These are phyloP conservation scores for Hibiscus tridactylites DNA, from an alignment of 345 rosid genomes.

Conservation along the genomic window DNA sequence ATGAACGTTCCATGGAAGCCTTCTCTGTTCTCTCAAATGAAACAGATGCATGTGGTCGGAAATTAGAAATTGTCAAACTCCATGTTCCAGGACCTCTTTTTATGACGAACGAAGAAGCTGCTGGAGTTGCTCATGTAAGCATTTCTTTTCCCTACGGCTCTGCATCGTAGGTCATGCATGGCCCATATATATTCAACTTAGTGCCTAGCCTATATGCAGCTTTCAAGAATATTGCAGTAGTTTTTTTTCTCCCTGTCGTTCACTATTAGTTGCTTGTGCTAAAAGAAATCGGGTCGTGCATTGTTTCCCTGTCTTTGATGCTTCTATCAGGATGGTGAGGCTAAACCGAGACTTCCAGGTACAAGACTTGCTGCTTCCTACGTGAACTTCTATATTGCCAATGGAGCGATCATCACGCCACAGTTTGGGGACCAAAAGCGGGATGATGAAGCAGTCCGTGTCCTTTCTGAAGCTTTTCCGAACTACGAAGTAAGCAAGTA, in stretches of 20 bases:
- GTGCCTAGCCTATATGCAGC: neutral
- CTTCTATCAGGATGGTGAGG: slow-evolving; percentile 6
- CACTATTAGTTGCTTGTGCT: neutral
- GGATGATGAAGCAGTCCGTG: slow-evolving; percentile 72
- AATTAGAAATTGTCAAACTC: slow-evolving; percentile 63
- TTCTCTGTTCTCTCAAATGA: slow-evolving; percentile 44
- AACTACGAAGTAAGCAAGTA: slow-evolving; percentile 40
- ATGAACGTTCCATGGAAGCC: slow-evolving; percentile 63
- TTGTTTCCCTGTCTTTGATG: neutral
- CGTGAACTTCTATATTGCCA: slow-evolving; percentile 9
- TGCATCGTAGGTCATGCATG: neutral
- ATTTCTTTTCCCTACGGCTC: neutral
- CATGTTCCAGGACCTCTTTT: slow-evolving; percentile 58
- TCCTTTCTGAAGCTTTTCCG: slow-evolving; percentile 64
- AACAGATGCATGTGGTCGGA: slow-evolving; percentile 68
- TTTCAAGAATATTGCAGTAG: neutral
- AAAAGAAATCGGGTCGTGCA: neutral
- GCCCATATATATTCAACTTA: neutral
- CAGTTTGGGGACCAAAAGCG: slow-evolving; percentile 74
- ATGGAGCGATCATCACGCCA: slow-evolving; percentile 26
- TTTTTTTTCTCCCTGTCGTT: neutral
- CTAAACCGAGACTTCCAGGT: slow-evolving; percentile 24
- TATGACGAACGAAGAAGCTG: slow-evolving; percentile 62
- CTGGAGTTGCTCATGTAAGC: slow-evolving; percentile 59
- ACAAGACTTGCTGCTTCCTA: slow-evolving; percentile 39